A percentile compares a stretch with the other conserved stretches of the same genome.
phyloP scores from a whole-genome alignment of 2,329 filamentous ascomycete species.

The Pseudogymnoascus sp. region DNA sequence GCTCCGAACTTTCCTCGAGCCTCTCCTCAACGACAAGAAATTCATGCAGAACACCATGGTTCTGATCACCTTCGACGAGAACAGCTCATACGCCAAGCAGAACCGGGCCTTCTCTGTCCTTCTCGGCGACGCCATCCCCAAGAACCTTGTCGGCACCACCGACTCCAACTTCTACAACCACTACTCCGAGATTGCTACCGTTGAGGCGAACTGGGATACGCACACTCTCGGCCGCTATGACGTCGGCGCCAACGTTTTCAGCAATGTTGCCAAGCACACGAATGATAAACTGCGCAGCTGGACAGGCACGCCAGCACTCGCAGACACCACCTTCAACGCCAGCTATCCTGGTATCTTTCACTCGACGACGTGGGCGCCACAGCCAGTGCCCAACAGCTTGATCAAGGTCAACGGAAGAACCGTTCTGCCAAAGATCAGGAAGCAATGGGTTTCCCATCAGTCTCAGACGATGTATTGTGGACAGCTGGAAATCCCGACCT shows the following conservation, averaged over 20 bases:
- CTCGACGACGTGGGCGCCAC: constrained; percentile 23
- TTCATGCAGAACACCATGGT: constrained; percentile 73
- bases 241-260: constrained; percentile 62
- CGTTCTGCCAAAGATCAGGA: constrained; percentile 24
- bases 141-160: constrained; percentile 54
- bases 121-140: constrained; percentile 64
- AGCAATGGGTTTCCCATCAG: constrained; percentile 21
- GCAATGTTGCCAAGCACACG: constrained; percentile 50
- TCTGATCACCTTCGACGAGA: constrained; percentile 73
- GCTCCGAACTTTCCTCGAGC: constrained; percentile 59
- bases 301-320: constrained; percentile 21
- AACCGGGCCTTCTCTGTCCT: constrained; percentile 66
- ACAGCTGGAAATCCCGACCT: not conserved
- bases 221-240: constrained; percentile 64
- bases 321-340: constrained; percentile 35
- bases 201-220: constrained; percentile 61
- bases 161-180: constrained; percentile 66
- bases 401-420: constrained; percentile 23
- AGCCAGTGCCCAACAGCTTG: constrained; percentile 28
- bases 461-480: constrained; percentile 17
- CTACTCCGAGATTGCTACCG: constrained; percentile 60
- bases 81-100: constrained; percentile 54
- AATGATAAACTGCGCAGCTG: constrained; percentile 38
- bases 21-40: constrained; percentile 57
- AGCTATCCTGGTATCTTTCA: constrained; percentile 36